Evolutionary conservation across 192 early-diverging fungal species (phyloP), one percentile per base, ranked within the genome.

Genomic region (Backusella circina): DNA sequence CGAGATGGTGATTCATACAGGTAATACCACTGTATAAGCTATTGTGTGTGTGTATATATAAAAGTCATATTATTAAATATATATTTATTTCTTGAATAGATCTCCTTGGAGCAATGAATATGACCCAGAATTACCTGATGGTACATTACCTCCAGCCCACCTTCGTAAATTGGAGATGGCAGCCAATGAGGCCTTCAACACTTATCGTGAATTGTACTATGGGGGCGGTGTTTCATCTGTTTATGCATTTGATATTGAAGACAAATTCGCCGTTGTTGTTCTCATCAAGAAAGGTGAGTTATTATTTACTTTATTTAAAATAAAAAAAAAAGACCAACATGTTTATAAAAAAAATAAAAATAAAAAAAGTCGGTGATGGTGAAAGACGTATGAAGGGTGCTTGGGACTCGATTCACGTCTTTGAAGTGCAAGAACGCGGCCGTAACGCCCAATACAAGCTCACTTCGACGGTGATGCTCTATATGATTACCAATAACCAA

Each of bases 401-500:
- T 21, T 99, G 98, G 98, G 98, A 99, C 78, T 98, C 97, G 13
- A 97, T 98, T 79, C 98, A 99, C 74, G 96, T 99, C 5, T 88
- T 99, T 70, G 95, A 97, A 79, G 96, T 94, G 5, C 81, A 91
- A 73, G 94, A 98, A 82, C 90, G 91, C 74, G 90, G 91, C 16
- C 92, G 95, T 36, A 87, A 84, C 65, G 96, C 95, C n/a, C 90
- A 92, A 51, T 99, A 99, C 86, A 97, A 97, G 78, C 87, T 98
- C 67, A 99, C 98, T 7, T 96, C 96, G 36, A 98, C 98, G 4
- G 89, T 99, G 32, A 96, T 98, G 92, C 86, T 99, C 5, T 95
- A 97, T 77, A 93, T 97, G 82, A 83, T 92, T 38, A 94, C 94
- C 36, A 88, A 86, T 75, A 84, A 87, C 67, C 74, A 86, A 71